phyloP scores from a whole-genome alignment of 345 rosid genomes.

The Moringa oleifera region DNA sequence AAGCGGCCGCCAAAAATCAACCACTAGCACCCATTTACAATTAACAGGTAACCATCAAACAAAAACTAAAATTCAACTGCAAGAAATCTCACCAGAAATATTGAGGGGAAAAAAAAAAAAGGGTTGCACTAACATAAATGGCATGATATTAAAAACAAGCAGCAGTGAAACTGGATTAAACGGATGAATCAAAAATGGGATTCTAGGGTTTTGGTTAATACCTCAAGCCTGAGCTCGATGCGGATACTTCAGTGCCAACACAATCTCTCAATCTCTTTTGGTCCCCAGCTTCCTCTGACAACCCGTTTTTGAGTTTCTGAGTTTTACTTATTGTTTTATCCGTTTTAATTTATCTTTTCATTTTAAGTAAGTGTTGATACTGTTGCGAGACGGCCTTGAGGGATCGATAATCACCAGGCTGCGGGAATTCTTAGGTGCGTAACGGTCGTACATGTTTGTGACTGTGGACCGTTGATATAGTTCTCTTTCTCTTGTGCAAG shows the following conservation, averaged over 20 bases:
- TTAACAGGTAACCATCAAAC: background rate
- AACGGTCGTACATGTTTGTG: too few relatives aligned
- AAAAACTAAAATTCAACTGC: background rate
- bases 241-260: background rate
- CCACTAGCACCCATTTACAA: background rate
- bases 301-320: background rate
- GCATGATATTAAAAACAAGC: background rate
- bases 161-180: background rate
- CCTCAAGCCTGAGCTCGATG: background rate
- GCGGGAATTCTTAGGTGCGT: too few relatives aligned
- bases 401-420: too few relatives aligned
- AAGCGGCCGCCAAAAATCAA: too few relatives aligned
- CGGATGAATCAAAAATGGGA: background rate
- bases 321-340: background rate
- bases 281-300: background rate
- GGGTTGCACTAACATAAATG: background rate
- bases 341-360: too few relatives aligned
- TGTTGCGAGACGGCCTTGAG: too few relatives aligned
- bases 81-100: background rate
- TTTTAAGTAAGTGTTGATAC: too few relatives aligned
- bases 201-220: constrained; percentile 15
- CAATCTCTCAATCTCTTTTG: background rate
- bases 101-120: background rate
- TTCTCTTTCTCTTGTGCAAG: too few relatives aligned
- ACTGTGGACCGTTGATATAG: too few relatives aligned